phyloP scores from a whole-genome alignment of 495 filamentous ascomycete genomes.

The Hapsidospora chrysogenum region DNA sequence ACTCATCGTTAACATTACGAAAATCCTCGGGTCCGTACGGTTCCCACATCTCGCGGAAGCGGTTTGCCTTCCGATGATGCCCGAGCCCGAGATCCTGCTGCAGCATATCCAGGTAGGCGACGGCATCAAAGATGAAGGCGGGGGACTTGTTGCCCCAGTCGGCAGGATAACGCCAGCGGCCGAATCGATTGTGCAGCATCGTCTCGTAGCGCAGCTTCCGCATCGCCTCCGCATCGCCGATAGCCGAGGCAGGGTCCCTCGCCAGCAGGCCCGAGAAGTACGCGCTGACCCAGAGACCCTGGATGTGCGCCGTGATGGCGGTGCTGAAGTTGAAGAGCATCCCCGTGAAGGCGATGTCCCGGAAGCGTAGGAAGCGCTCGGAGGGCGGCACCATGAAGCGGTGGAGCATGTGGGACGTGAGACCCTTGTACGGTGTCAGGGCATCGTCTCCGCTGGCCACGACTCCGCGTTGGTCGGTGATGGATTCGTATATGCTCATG shows the following conservation, averaged over 20 bases:
- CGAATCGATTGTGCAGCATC: constrained; percentile 47
- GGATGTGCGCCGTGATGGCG: constrained; percentile 37
- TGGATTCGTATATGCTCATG: constrained; percentile 25
- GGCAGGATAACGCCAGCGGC: constrained; percentile 48
- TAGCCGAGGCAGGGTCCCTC: not conserved
- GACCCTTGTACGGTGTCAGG: constrained; percentile 14
- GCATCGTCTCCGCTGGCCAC: constrained; percentile 15
- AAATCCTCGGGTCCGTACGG: constrained; percentile 48
- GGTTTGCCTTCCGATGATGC: constrained; percentile 23
- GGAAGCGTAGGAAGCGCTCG: constrained; percentile 25
- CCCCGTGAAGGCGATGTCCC: constrained; percentile 30
- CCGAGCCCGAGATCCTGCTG: constrained; percentile 44
- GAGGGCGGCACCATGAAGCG: constrained; percentile 56
- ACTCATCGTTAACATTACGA: constrained; percentile 28
- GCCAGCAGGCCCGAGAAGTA: constrained; percentile 21
- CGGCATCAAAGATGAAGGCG: constrained; percentile 58
- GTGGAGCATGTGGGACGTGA: constrained; percentile 35
- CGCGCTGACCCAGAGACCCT: constrained; percentile 57
- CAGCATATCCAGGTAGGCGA: constrained; percentile 66
- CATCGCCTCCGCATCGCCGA: constrained; percentile 10
- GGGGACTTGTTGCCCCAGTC: constrained; percentile 52
- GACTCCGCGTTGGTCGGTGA: constrained; percentile 15
- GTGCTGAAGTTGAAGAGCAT: constrained; percentile 14
- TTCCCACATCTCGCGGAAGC: constrained; percentile 32
- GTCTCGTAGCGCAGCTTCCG: constrained; percentile 32